phyloP scores from a whole-genome alignment of 192 early-diverging fungal genomes.

The Coemansia sp. region DNA sequence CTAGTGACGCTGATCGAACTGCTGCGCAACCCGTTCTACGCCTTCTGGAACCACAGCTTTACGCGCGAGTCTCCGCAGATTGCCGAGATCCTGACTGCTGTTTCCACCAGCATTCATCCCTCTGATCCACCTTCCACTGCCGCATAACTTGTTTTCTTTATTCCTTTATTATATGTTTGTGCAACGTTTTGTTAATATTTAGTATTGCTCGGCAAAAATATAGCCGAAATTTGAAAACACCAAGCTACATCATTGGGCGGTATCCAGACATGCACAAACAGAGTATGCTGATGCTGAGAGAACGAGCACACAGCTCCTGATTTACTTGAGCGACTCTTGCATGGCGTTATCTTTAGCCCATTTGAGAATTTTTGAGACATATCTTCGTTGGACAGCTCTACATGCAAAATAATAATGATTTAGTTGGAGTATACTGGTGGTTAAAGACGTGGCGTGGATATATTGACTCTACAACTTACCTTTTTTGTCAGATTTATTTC shows the following conservation, averaged over 20 bases:
- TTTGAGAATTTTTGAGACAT: no score
- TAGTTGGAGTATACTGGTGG: no score
- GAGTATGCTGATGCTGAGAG: conserved; percentile 13
- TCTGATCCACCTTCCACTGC: conserved; percentile 11
- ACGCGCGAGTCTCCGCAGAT: conserved; percentile 53
- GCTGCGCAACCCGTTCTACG: conserved; percentile 84
- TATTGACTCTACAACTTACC: no score
- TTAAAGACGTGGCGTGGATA: no score
- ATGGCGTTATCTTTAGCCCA: no score
- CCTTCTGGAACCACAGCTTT: conserved; percentile 72
- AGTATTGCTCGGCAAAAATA: no score
- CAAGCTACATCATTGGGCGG: conserved; percentile 1
- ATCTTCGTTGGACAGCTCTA: no score
- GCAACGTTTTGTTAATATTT: neutral
- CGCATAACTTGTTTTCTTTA: neutral
- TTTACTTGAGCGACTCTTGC: no score
- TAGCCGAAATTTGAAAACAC: neutral
- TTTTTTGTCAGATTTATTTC: no score
- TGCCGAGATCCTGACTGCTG: conserved; percentile 51
- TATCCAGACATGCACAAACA: conserved; percentile 15
- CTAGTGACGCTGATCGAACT: conserved; percentile 97
- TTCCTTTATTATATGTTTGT: neutral
- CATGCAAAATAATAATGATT: no score
- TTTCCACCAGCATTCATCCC: conserved; percentile 53
- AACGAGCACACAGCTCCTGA: no score